Evolutionary conservation across 768 basidiomycete genomes (phyloP).

Genomic region (Panellus pusillus): DNA sequence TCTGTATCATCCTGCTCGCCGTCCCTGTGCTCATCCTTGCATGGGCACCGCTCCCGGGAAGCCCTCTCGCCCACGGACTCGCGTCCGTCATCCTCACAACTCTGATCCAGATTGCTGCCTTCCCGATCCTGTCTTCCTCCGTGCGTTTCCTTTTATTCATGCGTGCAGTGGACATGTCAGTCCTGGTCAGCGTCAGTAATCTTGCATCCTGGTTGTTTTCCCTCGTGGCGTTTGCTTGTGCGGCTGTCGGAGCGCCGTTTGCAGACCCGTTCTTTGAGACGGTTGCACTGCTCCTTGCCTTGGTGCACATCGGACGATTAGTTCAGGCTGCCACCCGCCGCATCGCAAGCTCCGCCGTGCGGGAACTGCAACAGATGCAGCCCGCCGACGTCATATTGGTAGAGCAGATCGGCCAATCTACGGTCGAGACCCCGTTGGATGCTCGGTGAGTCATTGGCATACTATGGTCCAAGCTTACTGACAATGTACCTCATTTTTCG

Average conservation of each 20-base stretch:
- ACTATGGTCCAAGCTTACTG: not conserved
- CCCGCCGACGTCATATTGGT: constrained; percentile 31
- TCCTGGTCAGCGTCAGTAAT: constrained; percentile 39
- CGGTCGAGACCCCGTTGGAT: constrained; percentile 8
- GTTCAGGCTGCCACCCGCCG: constrained; percentile 38
- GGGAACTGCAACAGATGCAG: constrained; percentile 35
- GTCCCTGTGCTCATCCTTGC: constrained; percentile 43
- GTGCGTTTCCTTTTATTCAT: constrained; percentile 36
- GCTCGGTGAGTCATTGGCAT: constrained; percentile 8
- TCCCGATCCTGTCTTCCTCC: constrained; percentile 37
- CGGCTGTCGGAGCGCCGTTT: constrained; percentile 31
- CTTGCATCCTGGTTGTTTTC: constrained; percentile 42
- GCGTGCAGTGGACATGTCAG: constrained; percentile 37
- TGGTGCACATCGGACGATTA: constrained; percentile 41
- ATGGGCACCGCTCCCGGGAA: constrained; percentile 39
- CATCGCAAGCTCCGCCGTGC: constrained; percentile 32
- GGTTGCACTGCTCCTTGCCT: constrained; percentile 39
- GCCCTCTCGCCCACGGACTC: constrained; percentile 34
- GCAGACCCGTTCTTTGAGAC: constrained; percentile 43
- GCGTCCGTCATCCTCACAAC: constrained; percentile 39
- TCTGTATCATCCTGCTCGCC: constrained; percentile 31
- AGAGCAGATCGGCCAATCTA: constrained; percentile 15
- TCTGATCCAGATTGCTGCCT: constrained; percentile 36
- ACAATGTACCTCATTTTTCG: constrained; percentile 3
- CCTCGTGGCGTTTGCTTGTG: constrained; percentile 36